Conservation (phyloP, 495 filamentous ascomycete genomes). For the Cryomyces minteri region DNA sequence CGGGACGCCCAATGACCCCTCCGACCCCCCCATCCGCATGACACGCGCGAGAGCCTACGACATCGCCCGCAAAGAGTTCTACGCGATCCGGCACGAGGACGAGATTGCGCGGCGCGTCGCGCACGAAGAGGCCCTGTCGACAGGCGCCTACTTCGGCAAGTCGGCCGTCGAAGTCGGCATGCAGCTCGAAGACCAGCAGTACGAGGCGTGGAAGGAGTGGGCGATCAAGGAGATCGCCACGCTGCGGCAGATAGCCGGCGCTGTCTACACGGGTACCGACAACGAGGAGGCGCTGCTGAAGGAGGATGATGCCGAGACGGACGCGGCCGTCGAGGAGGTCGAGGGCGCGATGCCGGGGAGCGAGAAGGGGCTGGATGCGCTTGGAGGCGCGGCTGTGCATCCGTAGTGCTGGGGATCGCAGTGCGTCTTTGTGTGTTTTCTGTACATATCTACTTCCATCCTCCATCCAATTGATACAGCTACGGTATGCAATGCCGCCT, state of each 20-base stretch:
- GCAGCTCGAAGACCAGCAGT: conserved; percentile 59
- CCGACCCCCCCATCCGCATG: conserved; percentile 10
- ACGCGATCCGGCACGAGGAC: conserved; percentile 57
- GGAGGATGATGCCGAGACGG: conserved; percentile 9
- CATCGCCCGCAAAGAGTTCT: conserved; percentile 76
- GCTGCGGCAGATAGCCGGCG: conserved; percentile 23
- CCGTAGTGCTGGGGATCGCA: background rate
- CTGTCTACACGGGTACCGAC: conserved; percentile 29
- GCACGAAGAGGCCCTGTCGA: conserved; percentile 68
- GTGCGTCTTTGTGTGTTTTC: too few species aligned
- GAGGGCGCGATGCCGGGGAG: conserved; percentile 4
- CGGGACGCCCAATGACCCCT: background rate
- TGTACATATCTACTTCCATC: too few species aligned
- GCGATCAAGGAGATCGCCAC: conserved; percentile 37
- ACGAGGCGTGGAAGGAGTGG: conserved; percentile 69
- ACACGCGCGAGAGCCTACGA: conserved; percentile 62
- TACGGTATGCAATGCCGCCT: too few species aligned
- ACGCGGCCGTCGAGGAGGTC: conserved; percentile 4
- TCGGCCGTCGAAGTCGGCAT: conserved; percentile 55
- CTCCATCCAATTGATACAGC: too few species aligned
- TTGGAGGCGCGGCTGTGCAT: conserved; percentile 11
- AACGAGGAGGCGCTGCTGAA: conserved; percentile 13
- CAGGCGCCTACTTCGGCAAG: conserved; percentile 75
- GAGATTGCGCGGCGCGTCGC: conserved; percentile 74
- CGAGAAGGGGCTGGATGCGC: conserved; percentile 10